Evolutionary conservation across 768 basidiomycete species (phyloP), one percentile per base, ranked within the genome.

Genomic region (Psilocybe tampanensis): DNA sequence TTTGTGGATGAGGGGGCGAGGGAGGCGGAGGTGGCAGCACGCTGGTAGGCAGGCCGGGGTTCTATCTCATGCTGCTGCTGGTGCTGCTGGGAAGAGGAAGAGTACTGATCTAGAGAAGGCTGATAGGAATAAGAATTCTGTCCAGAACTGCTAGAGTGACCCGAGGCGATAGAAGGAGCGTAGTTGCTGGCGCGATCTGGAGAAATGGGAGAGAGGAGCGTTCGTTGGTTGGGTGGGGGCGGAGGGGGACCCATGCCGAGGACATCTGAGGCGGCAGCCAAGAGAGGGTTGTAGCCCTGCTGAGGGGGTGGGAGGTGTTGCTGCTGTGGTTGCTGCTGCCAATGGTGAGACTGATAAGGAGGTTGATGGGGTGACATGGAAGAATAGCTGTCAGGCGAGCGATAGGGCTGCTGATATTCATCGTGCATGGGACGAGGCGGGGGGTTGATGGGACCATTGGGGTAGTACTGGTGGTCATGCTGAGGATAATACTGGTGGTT

Each of bases 231-330:
- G 17, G 58, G 51, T 8, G 62, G 62, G 11, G 44, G 50, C 18
- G 56, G 52, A 48, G 43, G 50, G 47, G 55, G 88, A 0, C 81
- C 85, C 83, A 90, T 86, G 15, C 91, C 91, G 15, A 94, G 79
- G 8, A 92, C 88, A 68, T 89, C 84, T 8, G 91, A 90, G 8
- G 92, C 92, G 13, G 90, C 91, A 9, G 82, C 80, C 68, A 90
- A 88, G 12, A 91, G 70, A 34, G 80, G 75, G 66, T 86, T 83
- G 61, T 83, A 85, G 52, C 81, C 79, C 29, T 44, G 56, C 8
- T 43, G 56, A 18, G 44, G 59, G 23, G 51, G 57, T 13, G 52
- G 60, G 19, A 54, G 59, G 29, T 57, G 59, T 7, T 47, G 54
- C 19, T 49, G 56, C n/a, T 26, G 43, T 18, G 41, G 58, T 8